Percentiles rank a stretch among this genome's conserved stretches.
Evolutionary conservation across 768 basidiomycete genomes (phyloP).

Genomic region (Chalciporus pseudorubinellus): DNA sequence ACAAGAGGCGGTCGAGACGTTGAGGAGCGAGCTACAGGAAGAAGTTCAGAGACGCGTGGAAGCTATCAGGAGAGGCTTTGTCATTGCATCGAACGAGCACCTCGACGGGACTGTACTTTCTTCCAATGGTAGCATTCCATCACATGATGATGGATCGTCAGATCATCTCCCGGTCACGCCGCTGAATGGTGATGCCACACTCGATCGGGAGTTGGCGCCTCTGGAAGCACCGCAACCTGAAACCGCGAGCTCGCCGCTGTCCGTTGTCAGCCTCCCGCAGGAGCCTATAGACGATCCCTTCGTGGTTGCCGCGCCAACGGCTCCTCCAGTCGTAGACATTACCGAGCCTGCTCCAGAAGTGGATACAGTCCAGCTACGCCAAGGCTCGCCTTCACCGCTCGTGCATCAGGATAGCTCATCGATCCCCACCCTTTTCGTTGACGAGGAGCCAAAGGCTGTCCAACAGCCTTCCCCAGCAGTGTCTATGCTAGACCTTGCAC

Average conservation of each 20-base stretch:
- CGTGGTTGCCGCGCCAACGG: not conserved
- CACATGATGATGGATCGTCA: not conserved
- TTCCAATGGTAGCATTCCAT: not conserved
- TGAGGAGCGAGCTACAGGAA: slow-evolving; percentile 56
- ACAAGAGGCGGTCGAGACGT: slow-evolving; percentile 45
- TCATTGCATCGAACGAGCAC: not conserved
- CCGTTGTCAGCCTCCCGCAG: not conserved
- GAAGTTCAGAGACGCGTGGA: slow-evolving; percentile 53
- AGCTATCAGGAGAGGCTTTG: slow-evolving; percentile 10
- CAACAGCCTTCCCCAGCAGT: slow-evolving; percentile 14
- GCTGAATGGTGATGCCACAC: not conserved
- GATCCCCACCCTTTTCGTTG: slow-evolving; percentile 10
- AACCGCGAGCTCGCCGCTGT: not conserved
- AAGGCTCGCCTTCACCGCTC: not conserved
- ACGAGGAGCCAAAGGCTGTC: slow-evolving; percentile 8
- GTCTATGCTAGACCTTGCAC: slow-evolving; percentile 17
- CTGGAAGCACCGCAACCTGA: not conserved
- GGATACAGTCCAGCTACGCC: not conserved
- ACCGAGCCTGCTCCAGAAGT: not conserved
- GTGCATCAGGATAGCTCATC: slow-evolving; percentile 5
- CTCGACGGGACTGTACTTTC: not conserved
- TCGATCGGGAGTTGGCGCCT: not conserved
- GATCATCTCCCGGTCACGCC: not conserved
- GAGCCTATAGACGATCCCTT: slow-evolving; percentile 14
- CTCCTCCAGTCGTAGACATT: not conserved